Percentiles rank a stretch among this genome's conserved stretches.
Conservation (phyloP, 805 yeast species). For the Starmerella ratchasimensis region DNA sequence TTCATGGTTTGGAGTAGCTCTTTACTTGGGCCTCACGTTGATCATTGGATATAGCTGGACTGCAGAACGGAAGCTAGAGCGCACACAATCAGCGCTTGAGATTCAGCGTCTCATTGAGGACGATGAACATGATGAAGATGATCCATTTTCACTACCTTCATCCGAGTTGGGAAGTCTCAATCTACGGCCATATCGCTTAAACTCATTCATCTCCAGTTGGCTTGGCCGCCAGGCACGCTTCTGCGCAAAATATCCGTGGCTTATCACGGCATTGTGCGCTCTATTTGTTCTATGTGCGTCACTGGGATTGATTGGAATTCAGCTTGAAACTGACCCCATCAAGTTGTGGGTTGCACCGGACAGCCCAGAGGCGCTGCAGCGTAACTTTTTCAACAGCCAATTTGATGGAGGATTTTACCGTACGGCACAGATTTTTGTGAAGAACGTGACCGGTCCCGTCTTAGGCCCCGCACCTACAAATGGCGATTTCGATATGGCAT, state of each 20-base stretch:
- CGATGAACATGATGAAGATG: constrained; percentile 24
- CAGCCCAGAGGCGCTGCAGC: constrained; percentile 56
- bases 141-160: constrained; percentile 22
- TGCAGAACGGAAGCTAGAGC: constrained; percentile 6
- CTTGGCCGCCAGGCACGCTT: constrained; percentile 41
- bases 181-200: constrained; percentile 32
- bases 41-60: constrained; percentile 6
- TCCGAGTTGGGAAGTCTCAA: constrained; percentile 16
- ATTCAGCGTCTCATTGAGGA: constrained; percentile 33
- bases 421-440: constrained; percentile 67
- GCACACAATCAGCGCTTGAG: constrained; percentile 10
- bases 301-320: constrained; percentile 37
- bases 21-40: constrained; percentile 23
- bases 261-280: constrained; percentile 34
- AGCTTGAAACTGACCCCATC: constrained; percentile 67
- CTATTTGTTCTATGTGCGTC: constrained; percentile 36
- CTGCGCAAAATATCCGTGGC: constrained; percentile 50
- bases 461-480: too few relatives aligned
- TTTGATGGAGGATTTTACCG: constrained; percentile 82
- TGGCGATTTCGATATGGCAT: too few relatives aligned
- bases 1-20: too few relatives aligned
- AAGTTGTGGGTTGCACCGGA: constrained; percentile 79
- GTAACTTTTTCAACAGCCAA: constrained; percentile 53
- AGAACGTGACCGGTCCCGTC: constrained; percentile 55
- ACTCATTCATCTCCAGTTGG: constrained; percentile 34